Base-by-base conservation (phyloP, 139 green algal genomes). In the Chlorella sp. region DNA sequence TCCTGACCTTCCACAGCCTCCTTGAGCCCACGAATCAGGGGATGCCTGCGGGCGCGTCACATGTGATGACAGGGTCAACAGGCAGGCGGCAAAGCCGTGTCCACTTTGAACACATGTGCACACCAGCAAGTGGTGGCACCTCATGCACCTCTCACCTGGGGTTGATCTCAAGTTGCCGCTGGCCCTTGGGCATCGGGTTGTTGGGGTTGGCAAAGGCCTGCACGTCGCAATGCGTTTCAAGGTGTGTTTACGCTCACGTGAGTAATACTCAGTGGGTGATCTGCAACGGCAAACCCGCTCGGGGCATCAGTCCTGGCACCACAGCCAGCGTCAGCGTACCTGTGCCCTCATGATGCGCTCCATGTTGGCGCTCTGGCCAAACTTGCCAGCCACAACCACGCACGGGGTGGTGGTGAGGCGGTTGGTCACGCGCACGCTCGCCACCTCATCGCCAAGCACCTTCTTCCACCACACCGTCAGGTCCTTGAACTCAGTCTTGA, bases 301-400 rank as follows among this genome's bases (percentile, higher is more conserved):
- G n/a, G n/a, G n/a, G n/a, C n/a, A n/a, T n/a, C n/a, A n/a, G n/a
- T n/a, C n/a, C n/a, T n/a, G n/a, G n/a, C n/a, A n/a, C n/a, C n/a
- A n/a, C n/a, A n/a, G n/a, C 42, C 42, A 62, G 14, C 29, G 27
- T 30, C 61, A 3, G 31, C 63, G 2, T 4, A 72, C 67, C 67
- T 72, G 67, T 29, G 74, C 74, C 27, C 35, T n/a, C 87, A 96
- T 96, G 86, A 99, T 98, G 69, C 90, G 87, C 88, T 98, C 92
- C 95, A 99, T 99, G 85, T 97, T 97, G 65, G 95, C 95, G 14
- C 77, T 90, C 86, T 94, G 97, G 30, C 95, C 95, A 74, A 96
- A 98, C 82, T 98, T 97, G 82, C 76, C 85, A 4, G 91, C 89
- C 3, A 98, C 91, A 2, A 99, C 93, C 1, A 97, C 88, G 75